Evolutionary conservation across 306 rosid species (phyloP).

Genomic region (Cicer judaicum): DNA sequence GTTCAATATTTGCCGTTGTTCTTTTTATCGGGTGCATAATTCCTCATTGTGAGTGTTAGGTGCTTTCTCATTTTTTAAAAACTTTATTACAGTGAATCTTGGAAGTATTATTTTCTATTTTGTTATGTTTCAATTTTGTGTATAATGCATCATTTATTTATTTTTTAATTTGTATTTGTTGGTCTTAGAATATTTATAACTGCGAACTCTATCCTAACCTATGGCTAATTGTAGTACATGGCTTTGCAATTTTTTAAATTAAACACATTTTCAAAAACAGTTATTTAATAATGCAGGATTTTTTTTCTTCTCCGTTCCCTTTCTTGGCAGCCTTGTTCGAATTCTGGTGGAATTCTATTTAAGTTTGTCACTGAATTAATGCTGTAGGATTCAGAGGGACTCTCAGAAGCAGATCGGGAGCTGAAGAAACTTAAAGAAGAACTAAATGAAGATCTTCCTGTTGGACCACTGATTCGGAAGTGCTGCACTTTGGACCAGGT

Average conservation of each 20-base stretch:
- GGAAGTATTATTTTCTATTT: constrained; percentile 11
- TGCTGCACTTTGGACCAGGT: constrained; percentile 97
- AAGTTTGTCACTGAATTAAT: constrained; percentile 45
- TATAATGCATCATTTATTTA: constrained; percentile 8
- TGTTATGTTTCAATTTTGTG: background rate
- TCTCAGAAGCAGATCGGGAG: constrained; percentile 76
- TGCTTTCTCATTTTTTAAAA: constrained; percentile 26
- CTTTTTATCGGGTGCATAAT: background rate
- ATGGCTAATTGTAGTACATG: constrained; percentile 4
- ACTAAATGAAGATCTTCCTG: constrained; percentile 77
- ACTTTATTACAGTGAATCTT: background rate
- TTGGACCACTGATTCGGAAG: constrained; percentile 83
- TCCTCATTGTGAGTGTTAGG: background rate
- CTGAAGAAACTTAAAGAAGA: constrained; percentile 86
- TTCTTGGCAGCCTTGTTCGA: constrained; percentile 30
- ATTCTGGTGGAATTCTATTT: constrained; percentile 26
- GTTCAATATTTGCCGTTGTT: constrained; percentile 27
- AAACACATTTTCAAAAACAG: constrained; percentile 17
- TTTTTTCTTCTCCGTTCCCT: constrained; percentile 32
- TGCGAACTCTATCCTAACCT: background rate
- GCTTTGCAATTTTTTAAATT: constrained; percentile 14
- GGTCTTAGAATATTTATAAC: constrained; percentile 17
- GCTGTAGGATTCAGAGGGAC: constrained; percentile 74
- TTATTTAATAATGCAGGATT: constrained; percentile 6
- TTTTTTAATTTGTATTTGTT: background rate